Evolutionary conservation across 352 stramenopile genomes (phyloP).

Genomic region (Globisporangium ultimum): DNA sequence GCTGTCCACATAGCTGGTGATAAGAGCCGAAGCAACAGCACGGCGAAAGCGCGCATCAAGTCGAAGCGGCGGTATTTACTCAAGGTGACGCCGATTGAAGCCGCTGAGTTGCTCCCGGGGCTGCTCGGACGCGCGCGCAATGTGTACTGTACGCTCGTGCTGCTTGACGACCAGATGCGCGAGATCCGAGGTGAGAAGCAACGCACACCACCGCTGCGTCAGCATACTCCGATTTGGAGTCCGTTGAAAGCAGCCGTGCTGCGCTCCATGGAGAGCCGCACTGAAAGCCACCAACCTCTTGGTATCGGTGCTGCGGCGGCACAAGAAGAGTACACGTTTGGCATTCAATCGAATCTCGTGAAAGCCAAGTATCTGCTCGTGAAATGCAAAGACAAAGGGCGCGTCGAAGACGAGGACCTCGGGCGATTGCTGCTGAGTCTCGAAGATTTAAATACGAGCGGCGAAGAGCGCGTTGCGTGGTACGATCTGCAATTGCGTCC

Average conservation of each 20-base stretch:
- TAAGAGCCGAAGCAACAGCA: slow-evolving; percentile 14
- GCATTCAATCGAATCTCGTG: slow-evolving; percentile 69
- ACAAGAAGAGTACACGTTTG: slow-evolving; percentile 86
- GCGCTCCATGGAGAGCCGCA: slow-evolving; percentile 68
- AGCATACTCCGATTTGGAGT: slow-evolving; percentile 74
- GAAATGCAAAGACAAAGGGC: slow-evolving; percentile 88
- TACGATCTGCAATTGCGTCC: slow-evolving; percentile 83
- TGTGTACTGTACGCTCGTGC: slow-evolving; percentile 79
- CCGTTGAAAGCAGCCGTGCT: slow-evolving; percentile 78
- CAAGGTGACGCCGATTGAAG: slow-evolving; percentile 86
- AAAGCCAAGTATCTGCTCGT: slow-evolving; percentile 81
- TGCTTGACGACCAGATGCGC: slow-evolving; percentile 78
- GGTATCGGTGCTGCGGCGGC: slow-evolving; percentile 79
- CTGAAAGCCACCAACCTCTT: slow-evolving; percentile 82
- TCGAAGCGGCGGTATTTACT: slow-evolving; percentile 75
- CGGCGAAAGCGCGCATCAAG: slow-evolving; percentile 48
- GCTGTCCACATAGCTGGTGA: background rate
- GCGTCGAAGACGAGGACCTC: slow-evolving; percentile 79
- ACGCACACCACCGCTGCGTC: slow-evolving; percentile 62
- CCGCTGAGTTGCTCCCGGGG: slow-evolving; percentile 56
- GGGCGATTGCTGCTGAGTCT: slow-evolving; percentile 74
- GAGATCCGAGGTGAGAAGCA: slow-evolving; percentile 89
- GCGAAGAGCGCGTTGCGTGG: slow-evolving; percentile 78
- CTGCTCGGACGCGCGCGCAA: slow-evolving; percentile 62
- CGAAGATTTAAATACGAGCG: slow-evolving; percentile 81